Conservation (phyloP, 768 basidiomycete species). For the Heimioporus sp. region DNA sequence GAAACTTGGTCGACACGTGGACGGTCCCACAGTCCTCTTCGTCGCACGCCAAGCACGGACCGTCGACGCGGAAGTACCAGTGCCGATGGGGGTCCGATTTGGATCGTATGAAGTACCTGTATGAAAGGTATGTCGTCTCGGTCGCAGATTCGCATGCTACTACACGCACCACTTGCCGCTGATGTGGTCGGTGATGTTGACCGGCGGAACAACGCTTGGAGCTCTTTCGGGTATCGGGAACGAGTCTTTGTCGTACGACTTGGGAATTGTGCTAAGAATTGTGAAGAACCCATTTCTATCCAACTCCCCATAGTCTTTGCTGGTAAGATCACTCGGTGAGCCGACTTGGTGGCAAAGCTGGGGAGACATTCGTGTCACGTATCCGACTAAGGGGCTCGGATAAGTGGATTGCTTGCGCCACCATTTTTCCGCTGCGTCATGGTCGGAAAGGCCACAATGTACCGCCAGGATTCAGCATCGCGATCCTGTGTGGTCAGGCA, state of each 20-base stretch:
- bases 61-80: slow-evolving; percentile 1
- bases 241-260: no score
- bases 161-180: slow-evolving; percentile 1
- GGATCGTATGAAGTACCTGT: slow-evolving; percentile 5
- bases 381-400: not conserved
- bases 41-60: slow-evolving; percentile 2
- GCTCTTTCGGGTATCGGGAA: no score
- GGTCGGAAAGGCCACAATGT: slow-evolving; percentile 20
- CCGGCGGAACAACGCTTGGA: not conserved
- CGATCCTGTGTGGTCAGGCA: no score
- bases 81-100: slow-evolving; percentile 1
- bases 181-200: slow-evolving; percentile 3
- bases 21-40: not conserved
- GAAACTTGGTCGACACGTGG: slow-evolving; percentile 3
- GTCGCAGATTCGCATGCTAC: no score
- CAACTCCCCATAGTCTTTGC: no score
- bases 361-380: not conserved
- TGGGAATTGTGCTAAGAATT: no score
- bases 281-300: no score
- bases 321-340: no score
- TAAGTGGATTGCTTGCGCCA: slow-evolving; percentile 20
- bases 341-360: not conserved
- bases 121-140: not conserved
- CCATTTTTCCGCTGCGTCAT: slow-evolving; percentile 27
- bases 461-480: not conserved